A percentile compares a stretch with the other conserved stretches of the same genome.
These are phyloP conservation scores for Penicillium angulare DNA, from an alignment of 495 filamentous ascomycete genomes.

Conservation along the genomic window DNA sequence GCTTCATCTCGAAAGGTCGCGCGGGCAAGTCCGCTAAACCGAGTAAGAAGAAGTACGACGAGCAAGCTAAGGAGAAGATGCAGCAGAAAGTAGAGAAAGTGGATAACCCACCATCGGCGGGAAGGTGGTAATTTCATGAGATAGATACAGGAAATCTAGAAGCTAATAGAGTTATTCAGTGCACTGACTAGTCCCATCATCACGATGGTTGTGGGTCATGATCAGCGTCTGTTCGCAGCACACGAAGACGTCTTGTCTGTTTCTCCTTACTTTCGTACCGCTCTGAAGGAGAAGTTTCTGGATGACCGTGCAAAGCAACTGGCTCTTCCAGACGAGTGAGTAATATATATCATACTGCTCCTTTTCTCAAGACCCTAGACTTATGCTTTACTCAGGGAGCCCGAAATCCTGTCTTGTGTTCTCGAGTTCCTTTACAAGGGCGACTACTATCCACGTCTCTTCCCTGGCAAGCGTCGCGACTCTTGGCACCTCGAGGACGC, in stretches of 20 bases:
- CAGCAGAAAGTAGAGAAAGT: constrained; percentile 58
- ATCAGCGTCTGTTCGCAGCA: constrained; percentile 75
- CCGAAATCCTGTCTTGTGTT: constrained; percentile 63
- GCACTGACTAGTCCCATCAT: constrained; percentile 74
- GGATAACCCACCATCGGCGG: constrained; percentile 52
- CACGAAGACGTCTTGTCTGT: constrained; percentile 64
- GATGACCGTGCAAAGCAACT: constrained; percentile 54
- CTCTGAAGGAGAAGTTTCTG: constrained; percentile 57
- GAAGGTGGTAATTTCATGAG: constrained; percentile 36
- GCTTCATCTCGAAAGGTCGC: constrained; percentile 68
- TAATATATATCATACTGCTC: background rate
- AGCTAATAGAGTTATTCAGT: constrained; percentile 29
- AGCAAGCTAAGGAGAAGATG: constrained; percentile 72
- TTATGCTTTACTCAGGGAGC: constrained; percentile 42
- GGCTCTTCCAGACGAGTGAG: constrained; percentile 58
- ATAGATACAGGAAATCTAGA: constrained; percentile 9
- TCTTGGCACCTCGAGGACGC: constrained; percentile 70
- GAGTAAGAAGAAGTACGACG: constrained; percentile 69
- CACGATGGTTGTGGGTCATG: constrained; percentile 75
- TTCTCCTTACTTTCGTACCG: constrained; percentile 58
- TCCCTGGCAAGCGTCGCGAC: constrained; percentile 46
- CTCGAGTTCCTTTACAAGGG: constrained; percentile 73
- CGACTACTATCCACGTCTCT: constrained; percentile 61
- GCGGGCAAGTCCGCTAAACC: constrained; percentile 76
- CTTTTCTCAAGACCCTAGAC: background rate